Evolutionary conservation across 495 filamentous ascomycete species (phyloP), one percentile per base, ranked within the genome.

Genomic region (Xylaria venustula): DNA sequence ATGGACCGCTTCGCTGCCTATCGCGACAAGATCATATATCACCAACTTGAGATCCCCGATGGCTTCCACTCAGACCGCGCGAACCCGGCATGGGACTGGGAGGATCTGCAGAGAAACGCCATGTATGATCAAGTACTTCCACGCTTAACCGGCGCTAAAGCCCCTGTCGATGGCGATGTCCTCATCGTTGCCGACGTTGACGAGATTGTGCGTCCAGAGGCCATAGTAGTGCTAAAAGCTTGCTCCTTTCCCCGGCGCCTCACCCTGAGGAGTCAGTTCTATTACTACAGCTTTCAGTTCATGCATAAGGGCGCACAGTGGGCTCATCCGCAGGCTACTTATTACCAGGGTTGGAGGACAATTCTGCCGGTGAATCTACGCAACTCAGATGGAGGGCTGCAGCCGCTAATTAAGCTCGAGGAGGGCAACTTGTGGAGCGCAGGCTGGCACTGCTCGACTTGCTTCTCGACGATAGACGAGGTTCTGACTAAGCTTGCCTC

Each of bases 221-320:
- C 78, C 0, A 60, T 85, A 12, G 58, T 65, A 7, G 56, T 78
- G 2, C 73, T 85, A 0, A 75, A 77, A 1, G 71, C 75, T 5
- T 85, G 82, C 71, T 56, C 50, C 2, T 83, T 83, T 67, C 81
- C 82, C 0, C 74, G 72, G 11, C 77, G 82, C 9, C 69, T 82
- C 23, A 85, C 82, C 6, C 74, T 85, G n/a, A 67, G 76, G 15
- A 78, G 71, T 22, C 64, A 73, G 23, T 84, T 82, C 69, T 84
- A 84, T 65, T 83, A 83, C 65, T 85, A 85, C 71, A 74, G 69
- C 57, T 85, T 84, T 69, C 82, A 85, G 67, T 84, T 75, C 40
- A 69, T 76, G 34, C 82, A 83, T 53, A 69, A 67, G 12, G 78
- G 75, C n/a, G 20, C 69, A 25, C 75, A 84, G 61, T 85, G 82